phyloP scores from a whole-genome alignment of 371 early-diverging fungal species.

The Apophysomyces elegans region DNA sequence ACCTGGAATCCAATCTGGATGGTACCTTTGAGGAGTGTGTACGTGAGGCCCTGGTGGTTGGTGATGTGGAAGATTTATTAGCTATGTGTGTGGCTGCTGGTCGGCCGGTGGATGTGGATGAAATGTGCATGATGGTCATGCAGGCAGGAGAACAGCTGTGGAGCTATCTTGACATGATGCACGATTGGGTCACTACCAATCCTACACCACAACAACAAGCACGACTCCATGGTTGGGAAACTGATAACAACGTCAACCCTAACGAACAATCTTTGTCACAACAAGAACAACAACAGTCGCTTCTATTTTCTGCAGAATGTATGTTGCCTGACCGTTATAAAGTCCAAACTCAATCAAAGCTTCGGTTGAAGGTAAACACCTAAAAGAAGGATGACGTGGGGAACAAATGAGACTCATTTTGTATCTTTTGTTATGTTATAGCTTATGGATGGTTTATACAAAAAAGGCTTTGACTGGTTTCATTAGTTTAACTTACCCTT shows the following conservation, averaged over 20 bases:
- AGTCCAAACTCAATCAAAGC: slow-evolving; percentile 34
- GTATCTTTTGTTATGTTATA: slow-evolving; percentile 10
- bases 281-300: not conserved
- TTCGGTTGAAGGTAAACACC: slow-evolving; percentile 40
- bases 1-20: slow-evolving; percentile 49
- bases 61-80: slow-evolving; percentile 44
- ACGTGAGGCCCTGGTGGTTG: slow-evolving; percentile 48
- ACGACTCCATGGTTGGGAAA: slow-evolving; percentile 18
- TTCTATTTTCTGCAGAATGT: slow-evolving; percentile 45
- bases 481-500: slow-evolving; percentile 6
- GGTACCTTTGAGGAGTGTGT: slow-evolving; percentile 55
- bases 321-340: slow-evolving; percentile 49
- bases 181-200: slow-evolving; percentile 32
- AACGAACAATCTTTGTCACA: not conserved
- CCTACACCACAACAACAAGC: slow-evolving; percentile 43
- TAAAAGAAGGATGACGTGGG: not conserved
- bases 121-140: slow-evolving; percentile 48
- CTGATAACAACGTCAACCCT: slow-evolving; percentile 8
- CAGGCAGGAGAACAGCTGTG: slow-evolving; percentile 49
- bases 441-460: slow-evolving; percentile 38
- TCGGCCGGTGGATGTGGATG: slow-evolving; percentile 42
- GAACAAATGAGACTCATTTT: not conserved
- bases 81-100: slow-evolving; percentile 45
- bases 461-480: slow-evolving; percentile 48
- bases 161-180: slow-evolving; percentile 44